phyloP scores from a whole-genome alignment of 352 stramenopile species.

The Globisporangium iwayamae region DNA sequence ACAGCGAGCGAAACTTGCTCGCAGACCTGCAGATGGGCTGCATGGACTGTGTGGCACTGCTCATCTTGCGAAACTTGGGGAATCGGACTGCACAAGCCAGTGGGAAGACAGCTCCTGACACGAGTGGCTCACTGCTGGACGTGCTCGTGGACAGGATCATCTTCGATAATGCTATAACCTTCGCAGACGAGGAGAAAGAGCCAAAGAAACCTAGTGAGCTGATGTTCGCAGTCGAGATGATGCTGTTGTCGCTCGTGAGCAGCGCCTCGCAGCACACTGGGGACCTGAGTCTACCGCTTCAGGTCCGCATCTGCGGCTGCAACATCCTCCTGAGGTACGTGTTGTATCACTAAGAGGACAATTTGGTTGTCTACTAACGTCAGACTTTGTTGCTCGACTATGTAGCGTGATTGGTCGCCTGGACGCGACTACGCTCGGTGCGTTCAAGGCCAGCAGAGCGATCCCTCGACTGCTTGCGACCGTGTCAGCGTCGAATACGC shows the following conservation, averaged over 20 bases:
- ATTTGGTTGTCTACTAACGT: not conserved
- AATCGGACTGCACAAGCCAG: not conserved
- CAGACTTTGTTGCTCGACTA: not conserved
- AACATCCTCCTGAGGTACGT: conserved; percentile 60
- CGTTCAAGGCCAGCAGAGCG: conserved; percentile 9
- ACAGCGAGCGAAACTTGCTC: conserved; percentile 30
- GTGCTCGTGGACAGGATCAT: conserved; percentile 39
- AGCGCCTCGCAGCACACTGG: conserved; percentile 16
- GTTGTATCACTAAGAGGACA: too few relatives aligned
- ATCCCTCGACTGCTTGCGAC: conserved; percentile 6
- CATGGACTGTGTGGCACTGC: conserved; percentile 61
- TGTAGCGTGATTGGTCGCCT: conserved; percentile 13
- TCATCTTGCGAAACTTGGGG: conserved; percentile 28
- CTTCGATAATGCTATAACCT: not conserved
- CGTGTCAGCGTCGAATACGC: not conserved
- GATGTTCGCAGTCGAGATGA: conserved; percentile 12
- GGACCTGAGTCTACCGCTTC: conserved; percentile 24
- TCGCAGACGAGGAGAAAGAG: not conserved
- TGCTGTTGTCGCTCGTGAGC: conserved; percentile 15
- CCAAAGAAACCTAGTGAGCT: conserved; percentile 6
- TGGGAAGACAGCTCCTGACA: not conserved
- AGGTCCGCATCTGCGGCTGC: conserved; percentile 62
- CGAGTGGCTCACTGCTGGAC: conserved; percentile 21
- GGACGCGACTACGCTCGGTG: conserved; percentile 1
- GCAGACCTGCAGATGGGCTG: conserved; percentile 64